These are phyloP conservation scores for Sporothrix phasma DNA, from an alignment of 2,329 filamentous ascomycete species.

Conservation along the genomic window DNA sequence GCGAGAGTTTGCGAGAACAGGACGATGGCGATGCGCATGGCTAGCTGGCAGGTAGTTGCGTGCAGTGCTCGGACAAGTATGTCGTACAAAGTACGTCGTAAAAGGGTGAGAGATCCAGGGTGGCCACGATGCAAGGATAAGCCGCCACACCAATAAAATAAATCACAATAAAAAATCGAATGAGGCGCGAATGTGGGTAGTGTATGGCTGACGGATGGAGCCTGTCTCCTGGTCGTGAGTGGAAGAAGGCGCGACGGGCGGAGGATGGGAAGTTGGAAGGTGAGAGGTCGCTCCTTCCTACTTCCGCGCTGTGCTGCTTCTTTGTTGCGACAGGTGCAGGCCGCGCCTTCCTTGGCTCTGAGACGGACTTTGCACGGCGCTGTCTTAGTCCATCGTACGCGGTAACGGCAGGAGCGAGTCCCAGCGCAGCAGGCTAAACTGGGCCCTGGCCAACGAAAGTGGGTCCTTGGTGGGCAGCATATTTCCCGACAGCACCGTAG, in stretches of 20 bases:
- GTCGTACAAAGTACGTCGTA: background rate
- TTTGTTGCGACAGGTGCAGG: slow-evolving; percentile 1
- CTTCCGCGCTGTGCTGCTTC: background rate
- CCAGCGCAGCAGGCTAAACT: slow-evolving; percentile 12
- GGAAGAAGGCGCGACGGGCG: slow-evolving; percentile 7
- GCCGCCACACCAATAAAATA: background rate
- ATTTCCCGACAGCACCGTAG: slow-evolving; percentile 5
- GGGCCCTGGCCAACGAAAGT: background rate
- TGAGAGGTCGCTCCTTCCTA: background rate
- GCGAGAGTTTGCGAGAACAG: background rate
- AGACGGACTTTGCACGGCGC: background rate
- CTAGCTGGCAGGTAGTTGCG: background rate
- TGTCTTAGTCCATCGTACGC: slow-evolving; percentile 7
- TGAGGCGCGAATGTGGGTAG: background rate
- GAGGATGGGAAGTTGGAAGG: background rate
- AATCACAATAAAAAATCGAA: background rate
- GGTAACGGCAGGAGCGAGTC: slow-evolving; percentile 11
- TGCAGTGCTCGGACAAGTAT: too few relatives aligned
- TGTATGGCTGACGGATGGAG: slow-evolving; percentile 5
- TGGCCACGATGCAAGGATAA: background rate
- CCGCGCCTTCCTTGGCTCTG: background rate
- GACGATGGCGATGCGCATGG: background rate
- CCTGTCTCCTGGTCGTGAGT: slow-evolving; percentile 4
- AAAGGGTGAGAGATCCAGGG: background rate
- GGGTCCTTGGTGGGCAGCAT: slow-evolving; percentile 3